phyloP scores from a whole-genome alignment of 108 stramenopile species.

The Craspedostauros australis region DNA sequence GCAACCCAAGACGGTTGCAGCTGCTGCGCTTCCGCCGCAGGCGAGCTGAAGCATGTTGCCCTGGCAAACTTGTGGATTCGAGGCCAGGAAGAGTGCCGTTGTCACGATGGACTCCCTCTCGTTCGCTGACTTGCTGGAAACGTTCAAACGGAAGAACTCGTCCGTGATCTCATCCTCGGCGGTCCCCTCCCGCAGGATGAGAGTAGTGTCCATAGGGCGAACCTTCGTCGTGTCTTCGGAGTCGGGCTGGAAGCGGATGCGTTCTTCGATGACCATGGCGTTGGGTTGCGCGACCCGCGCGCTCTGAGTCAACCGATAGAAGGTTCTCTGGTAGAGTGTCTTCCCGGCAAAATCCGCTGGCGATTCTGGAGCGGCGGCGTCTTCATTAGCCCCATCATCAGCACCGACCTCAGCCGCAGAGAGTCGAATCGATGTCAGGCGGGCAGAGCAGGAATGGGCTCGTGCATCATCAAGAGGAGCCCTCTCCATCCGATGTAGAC shows the following conservation, averaged over 20 bases:
- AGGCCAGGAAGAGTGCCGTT: constrained; percentile 24
- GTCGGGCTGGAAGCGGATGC: constrained; percentile 19
- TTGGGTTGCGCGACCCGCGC: constrained; percentile 15
- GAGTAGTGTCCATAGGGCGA: constrained; percentile 8
- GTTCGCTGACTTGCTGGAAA: neutral
- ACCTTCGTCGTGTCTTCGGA: constrained; percentile 2
- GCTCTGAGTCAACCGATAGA: constrained; percentile 49
- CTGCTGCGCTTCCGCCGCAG: constrained; percentile 8
- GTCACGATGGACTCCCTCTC: constrained; percentile 17
- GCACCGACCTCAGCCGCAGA: too few species aligned
- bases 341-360: constrained; percentile 18
- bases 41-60: constrained; percentile 33
- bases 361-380: too few species aligned
- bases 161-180: constrained; percentile 28
- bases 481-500: too few species aligned
- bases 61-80: constrained; percentile 30
- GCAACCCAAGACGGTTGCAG: constrained; percentile 17
- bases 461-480: too few species aligned
- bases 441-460: too few species aligned
- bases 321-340: constrained; percentile 35
- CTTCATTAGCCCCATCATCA: too few species aligned
- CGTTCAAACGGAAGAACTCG: constrained; percentile 21
- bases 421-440: too few species aligned
- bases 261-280: constrained; percentile 21
- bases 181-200: constrained; percentile 34